A percentile compares a stretch with the other conserved stretches of the same genome.
Evolutionary conservation across 768 basidiomycete species (phyloP).

Genomic region (Sarcodon aspratus): DNA sequence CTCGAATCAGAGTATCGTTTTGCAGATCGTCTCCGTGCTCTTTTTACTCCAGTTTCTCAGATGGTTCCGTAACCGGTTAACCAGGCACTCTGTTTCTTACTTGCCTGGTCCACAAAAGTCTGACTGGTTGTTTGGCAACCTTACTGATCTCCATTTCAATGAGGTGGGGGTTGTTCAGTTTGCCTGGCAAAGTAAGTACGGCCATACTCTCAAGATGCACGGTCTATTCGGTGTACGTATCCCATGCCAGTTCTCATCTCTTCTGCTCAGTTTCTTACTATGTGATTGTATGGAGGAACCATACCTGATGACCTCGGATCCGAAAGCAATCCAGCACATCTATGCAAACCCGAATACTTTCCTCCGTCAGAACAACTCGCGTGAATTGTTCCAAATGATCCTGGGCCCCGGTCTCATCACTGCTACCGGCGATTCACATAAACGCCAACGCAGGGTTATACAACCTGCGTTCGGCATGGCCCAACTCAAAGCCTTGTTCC

Average conservation of each 20-base stretch:
- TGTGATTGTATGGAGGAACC: not conserved
- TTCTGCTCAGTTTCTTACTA: not conserved
- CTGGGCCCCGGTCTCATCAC: too few species aligned
- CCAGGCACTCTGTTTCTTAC: too few species aligned
- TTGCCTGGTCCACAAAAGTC: too few species aligned
- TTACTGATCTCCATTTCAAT: too few species aligned
- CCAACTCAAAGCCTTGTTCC: constrained; percentile 22
- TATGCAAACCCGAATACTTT: not conserved
- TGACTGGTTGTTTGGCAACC: too few species aligned
- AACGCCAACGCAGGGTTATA: constrained; percentile 22
- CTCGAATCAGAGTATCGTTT: too few species aligned
- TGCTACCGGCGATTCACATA: constrained; percentile 11
- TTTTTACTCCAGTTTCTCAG: too few species aligned
- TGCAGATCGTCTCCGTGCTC: too few species aligned
- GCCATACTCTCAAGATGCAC: not conserved
- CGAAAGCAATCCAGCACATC: constrained; percentile 17
- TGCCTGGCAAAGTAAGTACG: not conserved
- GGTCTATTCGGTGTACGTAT: not conserved
- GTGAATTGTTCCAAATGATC: too few species aligned
- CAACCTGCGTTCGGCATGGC: constrained; percentile 28
- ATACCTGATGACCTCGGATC: constrained; percentile 14
- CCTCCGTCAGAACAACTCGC: too few species aligned
- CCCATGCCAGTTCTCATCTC: not conserved
- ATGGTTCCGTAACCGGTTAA: too few species aligned
- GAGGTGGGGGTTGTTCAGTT: too few species aligned